Conservation (phyloP, 148 eudicot species). For the Simmondsia chinensis region DNA sequence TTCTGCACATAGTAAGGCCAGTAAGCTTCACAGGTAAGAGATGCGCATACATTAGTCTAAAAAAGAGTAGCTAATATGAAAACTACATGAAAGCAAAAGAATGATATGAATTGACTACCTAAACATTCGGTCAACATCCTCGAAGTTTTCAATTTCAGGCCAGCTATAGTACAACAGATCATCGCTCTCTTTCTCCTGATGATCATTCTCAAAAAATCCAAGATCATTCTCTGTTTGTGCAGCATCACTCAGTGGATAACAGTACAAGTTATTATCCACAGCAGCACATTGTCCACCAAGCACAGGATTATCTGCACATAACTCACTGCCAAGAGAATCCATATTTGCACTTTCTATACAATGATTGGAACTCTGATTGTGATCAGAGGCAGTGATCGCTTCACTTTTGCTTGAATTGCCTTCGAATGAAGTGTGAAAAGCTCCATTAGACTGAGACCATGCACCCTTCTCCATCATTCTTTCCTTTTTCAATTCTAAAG, state of each 20-base stretch:
- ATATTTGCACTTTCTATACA: conserved; percentile 22
- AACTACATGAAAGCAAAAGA: not conserved
- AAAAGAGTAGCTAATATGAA: too few relatives aligned
- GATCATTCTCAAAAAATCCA: conserved; percentile 33
- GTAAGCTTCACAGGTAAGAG: too few relatives aligned
- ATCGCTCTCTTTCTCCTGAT: conserved; percentile 39
- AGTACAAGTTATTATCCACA: conserved; percentile 28
- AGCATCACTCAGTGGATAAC: conserved; percentile 36
- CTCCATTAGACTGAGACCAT: conserved; percentile 27
- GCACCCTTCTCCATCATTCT: conserved; percentile 43
- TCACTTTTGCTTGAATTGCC: conserved; percentile 22
- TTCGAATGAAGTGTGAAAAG: conserved; percentile 28
- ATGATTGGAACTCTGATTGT: conserved; percentile 17
- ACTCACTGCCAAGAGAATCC: conserved; percentile 23
- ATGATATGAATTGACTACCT: conserved; percentile 40
- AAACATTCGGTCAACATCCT: conserved; percentile 89
- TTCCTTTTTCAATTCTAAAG: conserved; percentile 20
- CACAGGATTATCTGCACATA: conserved; percentile 33
- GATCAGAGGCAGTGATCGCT: conserved; percentile 30
- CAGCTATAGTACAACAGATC: conserved; percentile 62
- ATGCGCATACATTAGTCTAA: too few relatives aligned
- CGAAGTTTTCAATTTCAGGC: conserved; percentile 77
- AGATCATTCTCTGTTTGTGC: conserved; percentile 40
- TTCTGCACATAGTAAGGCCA: conserved; percentile 32
- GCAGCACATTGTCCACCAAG: conserved; percentile 25